A percentile compares a stretch with the other conserved stretches of the same genome.
These are phyloP conservation scores for Colletotrichum sp. DNA, from an alignment of 2,329 filamentous ascomycete genomes.

Conservation along the genomic window DNA sequence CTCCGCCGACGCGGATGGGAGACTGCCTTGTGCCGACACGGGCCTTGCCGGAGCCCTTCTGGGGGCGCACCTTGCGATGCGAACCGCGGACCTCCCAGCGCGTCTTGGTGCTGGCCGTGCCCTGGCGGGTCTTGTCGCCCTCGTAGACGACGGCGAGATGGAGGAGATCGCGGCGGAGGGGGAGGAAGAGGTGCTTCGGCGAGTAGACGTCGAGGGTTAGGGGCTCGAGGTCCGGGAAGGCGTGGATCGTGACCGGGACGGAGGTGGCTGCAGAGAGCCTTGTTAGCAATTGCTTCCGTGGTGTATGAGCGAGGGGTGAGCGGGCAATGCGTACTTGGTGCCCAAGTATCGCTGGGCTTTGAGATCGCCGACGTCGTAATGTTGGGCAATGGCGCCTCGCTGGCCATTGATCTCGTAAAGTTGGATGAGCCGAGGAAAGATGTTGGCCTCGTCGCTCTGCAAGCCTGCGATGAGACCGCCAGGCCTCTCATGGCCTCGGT, in stretches of 20 bases:
- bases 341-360: conserved; percentile 46
- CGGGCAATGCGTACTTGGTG: conserved; percentile 45
- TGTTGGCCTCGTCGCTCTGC: conserved; percentile 39
- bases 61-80: conserved; percentile 78
- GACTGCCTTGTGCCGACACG: conserved; percentile 83
- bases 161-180: conserved; percentile 87
- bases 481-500: conserved; percentile 58
- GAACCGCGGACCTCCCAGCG: conserved; percentile 85
- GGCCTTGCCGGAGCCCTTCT: conserved; percentile 85
- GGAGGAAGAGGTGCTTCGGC: conserved; percentile 82
- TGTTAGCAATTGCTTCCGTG: conserved; percentile 8
- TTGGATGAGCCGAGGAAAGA: conserved; percentile 33
- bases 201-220: conserved; percentile 79
- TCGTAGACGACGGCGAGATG: conserved; percentile 93
- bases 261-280: conserved; percentile 52
- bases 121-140: conserved; percentile 85
- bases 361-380: conserved; percentile 39
- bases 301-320: background rate
- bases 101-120: conserved; percentile 84
- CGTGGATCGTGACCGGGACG: conserved; percentile 85
- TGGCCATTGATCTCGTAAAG: conserved; percentile 62
- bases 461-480: conserved; percentile 45
- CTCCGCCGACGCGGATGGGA: conserved; percentile 83
- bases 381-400: conserved; percentile 47
- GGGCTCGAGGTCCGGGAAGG: conserved; percentile 89